phyloP scores from a whole-genome alignment of 148 eudicot species.

The Camellia sinensis region DNA sequence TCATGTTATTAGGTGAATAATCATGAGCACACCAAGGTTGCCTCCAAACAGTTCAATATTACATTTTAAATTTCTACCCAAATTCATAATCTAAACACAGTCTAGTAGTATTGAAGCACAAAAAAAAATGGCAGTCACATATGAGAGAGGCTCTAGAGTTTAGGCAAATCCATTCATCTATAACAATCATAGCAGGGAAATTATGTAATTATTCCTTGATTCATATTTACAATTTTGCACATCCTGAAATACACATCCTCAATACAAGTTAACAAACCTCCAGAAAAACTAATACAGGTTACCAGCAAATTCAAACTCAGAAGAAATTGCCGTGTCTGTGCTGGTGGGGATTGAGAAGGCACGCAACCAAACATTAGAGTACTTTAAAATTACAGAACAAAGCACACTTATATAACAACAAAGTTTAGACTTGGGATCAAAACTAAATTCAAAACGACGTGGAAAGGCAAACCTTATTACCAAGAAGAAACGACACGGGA shows the following conservation, averaged over 20 bases:
- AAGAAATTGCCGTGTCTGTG: too few relatives aligned
- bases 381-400: background rate
- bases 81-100: too few relatives aligned
- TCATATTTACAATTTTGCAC: background rate
- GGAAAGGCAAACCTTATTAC: background rate
- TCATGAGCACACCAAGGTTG: background rate
- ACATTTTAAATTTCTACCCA: background rate
- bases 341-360: too few relatives aligned
- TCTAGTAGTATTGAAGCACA: background rate
- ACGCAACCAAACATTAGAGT: background rate
- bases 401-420: slow-evolving; percentile 16
- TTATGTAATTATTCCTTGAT: background rate
- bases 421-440: slow-evolving; percentile 9
- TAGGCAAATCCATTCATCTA: background rate
- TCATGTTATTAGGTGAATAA: background rate
- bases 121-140: background rate
- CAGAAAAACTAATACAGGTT: background rate
- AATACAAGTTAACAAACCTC: background rate
- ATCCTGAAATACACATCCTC: background rate
- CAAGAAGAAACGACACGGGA: background rate
- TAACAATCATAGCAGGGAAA: background rate
- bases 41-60: background rate
- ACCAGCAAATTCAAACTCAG: background rate
- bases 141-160: background rate
- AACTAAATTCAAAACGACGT: background rate